These are phyloP conservation scores for Pestalotiopsis sp. DNA, from an alignment of 2,329 filamentous ascomycete genomes.

Conservation along the genomic window DNA sequence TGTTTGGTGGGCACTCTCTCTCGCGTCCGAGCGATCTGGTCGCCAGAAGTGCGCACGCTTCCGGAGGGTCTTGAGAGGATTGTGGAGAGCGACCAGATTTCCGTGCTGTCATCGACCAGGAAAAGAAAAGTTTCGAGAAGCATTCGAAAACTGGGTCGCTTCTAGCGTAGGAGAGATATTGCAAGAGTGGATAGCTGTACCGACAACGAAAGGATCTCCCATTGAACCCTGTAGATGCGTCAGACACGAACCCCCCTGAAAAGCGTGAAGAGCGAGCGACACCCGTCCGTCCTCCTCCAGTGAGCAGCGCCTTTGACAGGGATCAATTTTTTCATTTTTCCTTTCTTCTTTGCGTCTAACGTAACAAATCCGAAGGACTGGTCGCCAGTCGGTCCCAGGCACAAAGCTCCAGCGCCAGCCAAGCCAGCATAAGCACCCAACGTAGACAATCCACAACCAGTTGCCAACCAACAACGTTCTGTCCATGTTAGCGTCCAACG, in stretches of 20 bases:
- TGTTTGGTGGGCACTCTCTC: neutral
- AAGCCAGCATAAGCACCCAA: neutral
- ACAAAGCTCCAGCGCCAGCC: neutral
- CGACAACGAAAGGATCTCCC: conserved; percentile 27
- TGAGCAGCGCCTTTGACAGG: neutral
- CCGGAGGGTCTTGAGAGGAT: neutral
- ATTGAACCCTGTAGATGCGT: conserved; percentile 21
- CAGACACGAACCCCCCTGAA: neutral
- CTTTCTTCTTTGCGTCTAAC: neutral
- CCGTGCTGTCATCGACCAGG: neutral
- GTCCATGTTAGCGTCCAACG: neutral
- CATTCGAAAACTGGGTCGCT: conserved; percentile 27
- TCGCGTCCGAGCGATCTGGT: neutral
- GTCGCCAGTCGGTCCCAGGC: neutral
- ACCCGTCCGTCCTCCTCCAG: neutral
- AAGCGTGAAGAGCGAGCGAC: conserved; percentile 6
- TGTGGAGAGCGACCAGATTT: neutral
- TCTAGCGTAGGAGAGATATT: conserved; percentile 33
- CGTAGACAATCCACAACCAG: neutral
- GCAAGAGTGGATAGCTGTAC: conserved; percentile 24
- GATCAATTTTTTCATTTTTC: neutral
- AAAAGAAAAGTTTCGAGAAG: conserved; percentile 33
- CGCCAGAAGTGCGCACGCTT: neutral
- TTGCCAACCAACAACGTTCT: neutral
- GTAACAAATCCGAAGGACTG: neutral